phyloP scores from a whole-genome alignment of 257 asterid species.

The Solanum peruvianum region DNA sequence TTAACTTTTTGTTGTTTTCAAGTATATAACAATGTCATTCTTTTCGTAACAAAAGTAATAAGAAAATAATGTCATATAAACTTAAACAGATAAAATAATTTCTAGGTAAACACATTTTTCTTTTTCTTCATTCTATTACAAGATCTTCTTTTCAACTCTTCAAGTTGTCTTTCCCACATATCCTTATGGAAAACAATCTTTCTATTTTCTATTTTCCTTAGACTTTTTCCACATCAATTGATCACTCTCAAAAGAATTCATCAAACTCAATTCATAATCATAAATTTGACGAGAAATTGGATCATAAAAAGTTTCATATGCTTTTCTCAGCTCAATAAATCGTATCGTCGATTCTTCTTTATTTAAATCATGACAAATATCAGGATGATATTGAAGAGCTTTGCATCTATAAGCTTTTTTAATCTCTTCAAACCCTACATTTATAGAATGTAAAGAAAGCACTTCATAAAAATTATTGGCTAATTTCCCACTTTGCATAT shows the following conservation, averaged over 20 bases:
- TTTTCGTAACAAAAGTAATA: background rate
- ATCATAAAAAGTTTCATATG: conserved; percentile 36
- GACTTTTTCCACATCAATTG: background rate
- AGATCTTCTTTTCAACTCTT: conserved; percentile 22
- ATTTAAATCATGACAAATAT: conserved; percentile 6
- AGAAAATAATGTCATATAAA: background rate
- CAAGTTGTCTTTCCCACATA: conserved; percentile 48
- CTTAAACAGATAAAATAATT: background rate
- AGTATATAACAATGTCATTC: background rate
- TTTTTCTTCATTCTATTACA: conserved; percentile 13
- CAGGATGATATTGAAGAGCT: conserved; percentile 44
- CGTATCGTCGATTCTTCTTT: conserved; percentile 27
- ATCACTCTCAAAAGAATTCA: background rate
- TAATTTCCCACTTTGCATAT: background rate
- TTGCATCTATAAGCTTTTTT: conserved; percentile 36
- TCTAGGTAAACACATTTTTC: background rate
- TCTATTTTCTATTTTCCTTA: background rate
- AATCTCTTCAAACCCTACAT: conserved; percentile 33
- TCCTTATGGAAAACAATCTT: conserved; percentile 4
- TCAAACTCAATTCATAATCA: conserved; percentile 18
- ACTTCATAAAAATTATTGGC: conserved; percentile 20
- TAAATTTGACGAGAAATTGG: conserved; percentile 19
- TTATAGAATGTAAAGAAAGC: conserved; percentile 22
- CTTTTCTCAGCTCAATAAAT: conserved; percentile 29
- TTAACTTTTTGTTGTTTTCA: background rate